Percentiles rank a stretch among this genome's conserved stretches.
Evolutionary conservation across 495 filamentous ascomycete species (phyloP).

Genomic region (Elasticomyces elasticus): DNA sequence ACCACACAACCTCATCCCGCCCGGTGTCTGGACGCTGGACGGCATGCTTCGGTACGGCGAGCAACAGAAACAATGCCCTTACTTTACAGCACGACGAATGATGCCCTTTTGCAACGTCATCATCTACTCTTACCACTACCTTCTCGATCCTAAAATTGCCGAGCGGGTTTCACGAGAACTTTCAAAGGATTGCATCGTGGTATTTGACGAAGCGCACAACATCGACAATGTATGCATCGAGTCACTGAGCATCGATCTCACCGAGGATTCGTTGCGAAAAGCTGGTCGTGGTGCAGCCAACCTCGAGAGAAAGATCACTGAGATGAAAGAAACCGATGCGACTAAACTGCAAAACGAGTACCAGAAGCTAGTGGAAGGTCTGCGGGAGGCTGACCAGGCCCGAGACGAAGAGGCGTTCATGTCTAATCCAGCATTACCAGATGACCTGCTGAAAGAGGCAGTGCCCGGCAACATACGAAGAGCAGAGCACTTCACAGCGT

Average conservation of each 20-base stretch:
- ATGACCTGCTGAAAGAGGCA: conserved; percentile 81
- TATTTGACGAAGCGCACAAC: conserved; percentile 98
- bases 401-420: conserved; percentile 93
- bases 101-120: conserved; percentile 99
- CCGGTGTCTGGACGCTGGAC: conserved; percentile 94
- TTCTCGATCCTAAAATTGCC: conserved; percentile 95
- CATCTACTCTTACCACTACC: conserved; percentile 98
- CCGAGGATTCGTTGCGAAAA: conserved; percentile 81
- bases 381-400: conserved; percentile 77
- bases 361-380: conserved; percentile 84
- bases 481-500: conserved; percentile 92
- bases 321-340: conserved; percentile 87
- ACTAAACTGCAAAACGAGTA: conserved; percentile 93
- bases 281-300: conserved; percentile 83
- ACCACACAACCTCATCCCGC: conserved; percentile 83
- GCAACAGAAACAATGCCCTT: conserved; percentile 91
- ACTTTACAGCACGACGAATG: conserved; percentile 93
- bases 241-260: conserved; percentile 90
- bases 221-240: conserved; percentile 99
- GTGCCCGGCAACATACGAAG: conserved; percentile 93
- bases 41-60: conserved; percentile 79
- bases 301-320: conserved; percentile 75
- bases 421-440: conserved; percentile 79
- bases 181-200: conserved; percentile 96
- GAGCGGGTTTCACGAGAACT: conserved; percentile 93